Conservation (phyloP, 371 early-diverging fungal genomes). For the Mortierella sp. region DNA sequence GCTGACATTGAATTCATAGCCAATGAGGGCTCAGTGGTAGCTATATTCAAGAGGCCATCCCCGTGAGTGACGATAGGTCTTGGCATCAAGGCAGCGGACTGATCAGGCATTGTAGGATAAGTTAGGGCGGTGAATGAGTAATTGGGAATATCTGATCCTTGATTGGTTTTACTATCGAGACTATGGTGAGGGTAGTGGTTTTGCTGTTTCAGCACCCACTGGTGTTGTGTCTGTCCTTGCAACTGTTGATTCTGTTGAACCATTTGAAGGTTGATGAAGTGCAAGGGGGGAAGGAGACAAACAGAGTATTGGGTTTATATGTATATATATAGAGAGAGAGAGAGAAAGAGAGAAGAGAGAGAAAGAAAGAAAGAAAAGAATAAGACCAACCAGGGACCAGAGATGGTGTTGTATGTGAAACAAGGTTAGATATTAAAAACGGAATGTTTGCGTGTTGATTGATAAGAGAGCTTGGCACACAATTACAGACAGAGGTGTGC, state of each 20-base stretch:
- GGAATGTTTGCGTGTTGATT: no score
- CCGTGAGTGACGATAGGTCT: neutral
- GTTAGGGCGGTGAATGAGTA: slow-evolving; percentile 6
- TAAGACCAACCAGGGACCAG: no score
- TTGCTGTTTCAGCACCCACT: neutral
- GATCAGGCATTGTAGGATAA: slow-evolving; percentile 25
- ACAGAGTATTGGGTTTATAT: no score
- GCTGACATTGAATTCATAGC: neutral
- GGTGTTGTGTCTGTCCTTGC: neutral
- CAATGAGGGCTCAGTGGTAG: neutral
- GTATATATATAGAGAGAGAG: no score
- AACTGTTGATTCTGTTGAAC: neutral
- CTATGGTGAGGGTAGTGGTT: neutral
- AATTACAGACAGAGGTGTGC: no score
- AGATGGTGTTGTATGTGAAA: no score
- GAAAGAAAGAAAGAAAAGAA: no score
- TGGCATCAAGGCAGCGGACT: neutral
- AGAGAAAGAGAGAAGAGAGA: no score
- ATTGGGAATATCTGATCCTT: neutral
- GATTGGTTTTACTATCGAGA: neutral
- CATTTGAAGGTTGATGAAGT: neutral
- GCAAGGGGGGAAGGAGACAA: no score
- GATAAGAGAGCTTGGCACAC: no score
- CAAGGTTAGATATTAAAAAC: no score
- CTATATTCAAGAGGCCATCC: neutral